Evolutionary conservation across 225 moss, liverwort and hornwort species (phyloP), one percentile per base, ranked within the genome.

Genomic region (Sphagnum contortum): DNA sequence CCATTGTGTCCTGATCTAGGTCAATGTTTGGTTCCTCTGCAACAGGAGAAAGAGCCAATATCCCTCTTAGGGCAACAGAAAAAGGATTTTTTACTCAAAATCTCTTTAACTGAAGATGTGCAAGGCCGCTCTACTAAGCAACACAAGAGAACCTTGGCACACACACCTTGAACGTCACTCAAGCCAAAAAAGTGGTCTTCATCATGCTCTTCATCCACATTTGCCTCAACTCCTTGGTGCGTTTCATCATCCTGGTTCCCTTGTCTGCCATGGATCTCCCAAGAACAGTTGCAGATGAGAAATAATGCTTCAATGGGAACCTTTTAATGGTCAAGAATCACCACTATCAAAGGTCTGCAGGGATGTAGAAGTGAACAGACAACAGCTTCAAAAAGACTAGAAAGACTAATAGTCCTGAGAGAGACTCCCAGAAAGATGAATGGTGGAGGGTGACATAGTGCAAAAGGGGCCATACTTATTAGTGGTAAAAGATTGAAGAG

Each of bases 1-100:
- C 78, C 50, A 44, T 69, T 13, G 72, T 73, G 60, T 65, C 74
- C 46, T 80, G 80, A 12, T 77, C 8, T 51, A 85, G 50, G 60
- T 85, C 85, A 65, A 85, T 85, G 62, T 81, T 66, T 29, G 63
- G 50, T 62, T 75, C 77, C 65, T 85, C 85, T 85, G 78, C 55
- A 60, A 57, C 49, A 47, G 51, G 54, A 14, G 44, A 48, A 9
- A 61, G 51, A 14, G 29, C 7, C 64, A 64, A 29, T 29, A 29
- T 29, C 29, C 29, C 29, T 29, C 29, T 29, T 29, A 29, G 29
- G 29, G 29, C 29, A 29, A 29, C 29, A 29, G 29, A 29, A 29
- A 29, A 29, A 29, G 29, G 29, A 0, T 0, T 29, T 29, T 29
- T 1, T 29, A 29, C 29, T 29, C 29, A 29, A 29, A 29, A 29